phyloP scores from a whole-genome alignment of 345 rosid genomes.

The Carallia pectinifolia region DNA sequence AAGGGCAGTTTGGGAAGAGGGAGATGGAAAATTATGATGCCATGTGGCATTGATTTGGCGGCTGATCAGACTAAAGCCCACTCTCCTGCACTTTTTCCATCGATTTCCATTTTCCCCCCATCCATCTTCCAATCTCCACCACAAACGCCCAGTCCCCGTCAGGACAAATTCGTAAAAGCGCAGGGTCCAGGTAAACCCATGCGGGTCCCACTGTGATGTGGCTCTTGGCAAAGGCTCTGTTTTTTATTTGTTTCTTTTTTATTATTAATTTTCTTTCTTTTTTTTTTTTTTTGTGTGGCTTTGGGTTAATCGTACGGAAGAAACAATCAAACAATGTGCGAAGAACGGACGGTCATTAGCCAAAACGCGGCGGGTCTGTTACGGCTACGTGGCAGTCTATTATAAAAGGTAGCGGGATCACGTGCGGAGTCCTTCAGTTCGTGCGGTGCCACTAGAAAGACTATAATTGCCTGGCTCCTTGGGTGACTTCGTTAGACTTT shows the following conservation, averaged over 20 bases:
- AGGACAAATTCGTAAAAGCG: conserved; percentile 16
- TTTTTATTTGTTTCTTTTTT: too few species aligned
- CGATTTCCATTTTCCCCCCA: background rate
- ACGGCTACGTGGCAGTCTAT: conserved; percentile 16
- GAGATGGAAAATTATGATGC: conserved; percentile 9
- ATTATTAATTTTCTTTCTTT: too few species aligned
- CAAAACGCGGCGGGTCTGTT: background rate
- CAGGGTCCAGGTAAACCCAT: background rate
- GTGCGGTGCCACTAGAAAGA: too few species aligned
- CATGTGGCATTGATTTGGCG: conserved; percentile 18
- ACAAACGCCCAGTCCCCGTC: conserved; percentile 12
- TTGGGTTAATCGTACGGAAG: too few species aligned
- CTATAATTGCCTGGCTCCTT: too few species aligned
- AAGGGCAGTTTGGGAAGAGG: background rate
- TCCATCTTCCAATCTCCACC: conserved; percentile 16
- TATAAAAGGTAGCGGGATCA: background rate
- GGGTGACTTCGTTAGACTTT: too few species aligned
- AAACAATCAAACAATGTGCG: too few species aligned
- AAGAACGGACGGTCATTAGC: background rate
- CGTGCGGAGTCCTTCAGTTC: too few species aligned
- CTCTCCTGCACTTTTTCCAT: conserved; percentile 18
- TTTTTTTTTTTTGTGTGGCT: too few species aligned
- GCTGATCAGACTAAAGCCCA: conserved; percentile 13
- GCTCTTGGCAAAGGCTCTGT: background rate
- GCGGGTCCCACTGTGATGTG: conserved; percentile 15